phyloP scores from a whole-genome alignment of 768 basidiomycete genomes.

The Steccherinum ochraceum region DNA sequence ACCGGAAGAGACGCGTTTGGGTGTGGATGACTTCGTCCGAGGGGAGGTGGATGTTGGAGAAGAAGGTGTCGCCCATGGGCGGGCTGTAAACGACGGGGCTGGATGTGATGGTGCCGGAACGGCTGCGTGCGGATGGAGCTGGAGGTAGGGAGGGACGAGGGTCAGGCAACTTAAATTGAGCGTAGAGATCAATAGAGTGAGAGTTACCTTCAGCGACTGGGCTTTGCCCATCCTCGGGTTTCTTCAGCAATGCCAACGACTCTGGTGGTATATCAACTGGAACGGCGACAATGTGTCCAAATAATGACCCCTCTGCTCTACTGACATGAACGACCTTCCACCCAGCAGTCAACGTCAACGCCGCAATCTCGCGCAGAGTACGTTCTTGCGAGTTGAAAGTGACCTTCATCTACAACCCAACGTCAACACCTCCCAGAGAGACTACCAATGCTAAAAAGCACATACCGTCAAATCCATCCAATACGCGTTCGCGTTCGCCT shows the following conservation, averaged over 20 bases:
- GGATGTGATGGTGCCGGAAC: not conserved
- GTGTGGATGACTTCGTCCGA: slow-evolving; percentile 19
- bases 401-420: slow-evolving; percentile 60
- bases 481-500: slow-evolving; percentile 62
- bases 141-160: not conserved
- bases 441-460: slow-evolving; percentile 13
- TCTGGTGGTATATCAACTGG: slow-evolving; percentile 45
- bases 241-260: slow-evolving; percentile 11
- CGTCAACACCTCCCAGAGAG: slow-evolving; percentile 58
- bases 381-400: slow-evolving; percentile 67
- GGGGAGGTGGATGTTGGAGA: slow-evolving; percentile 17
- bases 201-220: slow-evolving; percentile 7
- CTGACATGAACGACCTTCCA: slow-evolving; percentile 62
- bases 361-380: slow-evolving; percentile 56
- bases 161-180: too few relatives aligned
- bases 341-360: slow-evolving; percentile 52
- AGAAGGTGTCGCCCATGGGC: slow-evolving; percentile 20
- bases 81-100: slow-evolving; percentile 2
- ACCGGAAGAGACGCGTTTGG: not conserved
- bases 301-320: slow-evolving; percentile 55
- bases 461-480: slow-evolving; percentile 65
- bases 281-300: slow-evolving; percentile 66
- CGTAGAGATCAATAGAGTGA: too few relatives aligned
- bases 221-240: not conserved
- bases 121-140: not conserved